These are phyloP conservation scores for Nakaseomyces nivariensis DNA, from an alignment of 1,139 yeast species.

Conservation along the genomic window DNA sequence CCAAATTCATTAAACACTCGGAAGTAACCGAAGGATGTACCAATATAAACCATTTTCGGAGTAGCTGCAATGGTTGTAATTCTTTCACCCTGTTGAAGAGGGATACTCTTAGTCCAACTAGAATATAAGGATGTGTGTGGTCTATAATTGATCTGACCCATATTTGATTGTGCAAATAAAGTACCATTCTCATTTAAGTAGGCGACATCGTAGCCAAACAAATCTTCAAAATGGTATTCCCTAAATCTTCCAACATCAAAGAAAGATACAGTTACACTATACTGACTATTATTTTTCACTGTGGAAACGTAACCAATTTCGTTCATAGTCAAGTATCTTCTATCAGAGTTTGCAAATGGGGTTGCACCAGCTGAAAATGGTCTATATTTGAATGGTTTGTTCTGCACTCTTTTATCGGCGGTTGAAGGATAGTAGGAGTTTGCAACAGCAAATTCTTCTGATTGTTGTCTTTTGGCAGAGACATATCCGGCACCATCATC, in stretches of 20 bases:
- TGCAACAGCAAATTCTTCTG: background rate
- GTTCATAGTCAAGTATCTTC: conserved; percentile 77
- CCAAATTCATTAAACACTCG: conserved; percentile 49
- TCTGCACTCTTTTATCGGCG: background rate
- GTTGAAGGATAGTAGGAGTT: background rate
- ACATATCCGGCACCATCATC: conserved; percentile 47
- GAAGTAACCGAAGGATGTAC: conserved; percentile 49
- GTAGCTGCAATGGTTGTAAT: conserved; percentile 46
- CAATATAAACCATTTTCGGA: conserved; percentile 39
- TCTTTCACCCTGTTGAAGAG: conserved; percentile 36
- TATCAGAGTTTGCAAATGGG: conserved; percentile 54
- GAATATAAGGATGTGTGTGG: conserved; percentile 33
- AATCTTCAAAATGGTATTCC: conserved; percentile 81
- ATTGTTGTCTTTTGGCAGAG: conserved; percentile 19
- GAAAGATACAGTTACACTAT: conserved; percentile 74
- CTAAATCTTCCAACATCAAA: conserved; percentile 72
- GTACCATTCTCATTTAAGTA: conserved; percentile 60
- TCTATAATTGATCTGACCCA: conserved; percentile 34
- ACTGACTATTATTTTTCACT: conserved; percentile 51
- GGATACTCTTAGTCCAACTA: conserved; percentile 35
- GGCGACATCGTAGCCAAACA: conserved; percentile 62
- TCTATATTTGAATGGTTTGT: conserved; percentile 16
- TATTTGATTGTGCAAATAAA: conserved; percentile 44
- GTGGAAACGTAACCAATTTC: conserved; percentile 76
- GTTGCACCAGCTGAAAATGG: conserved; percentile 70